Evolutionary conservation across 257 asterid species (phyloP), one percentile per base, ranked within the genome.

Genomic region (Hygrophila difformis): DNA sequence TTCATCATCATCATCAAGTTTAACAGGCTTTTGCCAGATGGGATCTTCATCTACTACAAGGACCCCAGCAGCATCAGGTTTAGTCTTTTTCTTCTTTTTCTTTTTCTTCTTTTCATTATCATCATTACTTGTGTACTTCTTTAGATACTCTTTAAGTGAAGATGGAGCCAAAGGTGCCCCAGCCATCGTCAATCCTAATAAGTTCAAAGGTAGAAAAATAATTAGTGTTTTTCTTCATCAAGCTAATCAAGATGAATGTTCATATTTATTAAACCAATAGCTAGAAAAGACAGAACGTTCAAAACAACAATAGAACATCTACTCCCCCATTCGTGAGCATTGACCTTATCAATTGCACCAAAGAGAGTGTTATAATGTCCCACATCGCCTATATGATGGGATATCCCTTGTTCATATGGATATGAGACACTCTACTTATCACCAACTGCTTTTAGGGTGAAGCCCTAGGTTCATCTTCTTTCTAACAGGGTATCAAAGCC

Each of bases 31-130:
- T 60, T 83, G 87, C 97, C 97, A 87, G 11, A 73, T 13, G 24
- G 93, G 93, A 62, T 87, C 93, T 69, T 83, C 76, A 34, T 87
- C 97, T 19, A 87, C 91, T 4, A 87, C 78, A 3, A 73, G 16
- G 12, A 87, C 77, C 45, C 91, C 91, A 3, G 55, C 31, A 31
- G 54, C 54, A 15, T 38, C 65, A 43, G 77, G 56, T 62, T 69
- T 71, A 39, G 62, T 48, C 68, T 67, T 75, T 62, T 47, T 67
- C 63, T 50, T 64, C 29, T 66, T 74, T 67, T 54, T 76, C 68
- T 61, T 76, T 49, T 64, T 86, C 65, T 79, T 79, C 61, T 70
- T 72, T 61, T 70, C 66, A 58, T 50, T 80, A 53, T 67, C 87
- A 12, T 52, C 65, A 42, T 61, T 68, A 42, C 79, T 76, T 16